Conservation (phyloP, 371 early-diverging fungal species). For the Homolaphlyctis polyrhiza region DNA sequence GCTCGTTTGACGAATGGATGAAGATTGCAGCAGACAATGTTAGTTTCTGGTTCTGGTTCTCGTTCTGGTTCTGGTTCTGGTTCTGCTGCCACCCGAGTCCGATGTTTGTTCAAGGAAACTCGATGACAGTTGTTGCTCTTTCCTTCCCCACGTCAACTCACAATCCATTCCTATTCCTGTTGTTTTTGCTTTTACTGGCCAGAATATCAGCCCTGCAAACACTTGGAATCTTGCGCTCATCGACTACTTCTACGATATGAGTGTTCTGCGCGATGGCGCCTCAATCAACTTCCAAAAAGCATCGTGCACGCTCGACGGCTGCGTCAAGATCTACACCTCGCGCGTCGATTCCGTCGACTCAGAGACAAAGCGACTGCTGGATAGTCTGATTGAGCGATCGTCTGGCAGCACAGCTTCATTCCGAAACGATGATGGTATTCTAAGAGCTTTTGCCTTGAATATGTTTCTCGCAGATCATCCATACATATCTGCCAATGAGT, state of each 20-base stretch:
- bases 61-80: too few species aligned
- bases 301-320: conserved; percentile 98
- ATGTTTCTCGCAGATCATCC: too few species aligned
- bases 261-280: conserved; percentile 78
- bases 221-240: conserved; percentile 98
- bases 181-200: conserved; percentile 4
- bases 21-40: conserved; percentile 96
- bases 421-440: too few species aligned
- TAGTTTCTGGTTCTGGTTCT: too few species aligned
- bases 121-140: too few species aligned
- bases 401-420: background rate
- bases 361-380: conserved; percentile 90
- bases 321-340: conserved; percentile 97
- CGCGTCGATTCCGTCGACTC: conserved; percentile 97
- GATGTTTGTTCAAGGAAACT: too few species aligned
- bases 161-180: background rate
- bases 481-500: too few species aligned
- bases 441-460: too few species aligned
- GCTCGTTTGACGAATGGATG: conserved; percentile 91
- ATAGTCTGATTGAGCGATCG: conserved; percentile 62
- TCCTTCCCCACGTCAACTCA: background rate
- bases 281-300: conserved; percentile 99
- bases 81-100: too few species aligned
- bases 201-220: conserved; percentile 97
- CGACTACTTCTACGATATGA: conserved; percentile 97